A percentile compares a stretch with the other conserved stretches of the same genome.
Evolutionary conservation across 148 eudicot genomes (phyloP).

Genomic region (Selenicereus undatus): DNA sequence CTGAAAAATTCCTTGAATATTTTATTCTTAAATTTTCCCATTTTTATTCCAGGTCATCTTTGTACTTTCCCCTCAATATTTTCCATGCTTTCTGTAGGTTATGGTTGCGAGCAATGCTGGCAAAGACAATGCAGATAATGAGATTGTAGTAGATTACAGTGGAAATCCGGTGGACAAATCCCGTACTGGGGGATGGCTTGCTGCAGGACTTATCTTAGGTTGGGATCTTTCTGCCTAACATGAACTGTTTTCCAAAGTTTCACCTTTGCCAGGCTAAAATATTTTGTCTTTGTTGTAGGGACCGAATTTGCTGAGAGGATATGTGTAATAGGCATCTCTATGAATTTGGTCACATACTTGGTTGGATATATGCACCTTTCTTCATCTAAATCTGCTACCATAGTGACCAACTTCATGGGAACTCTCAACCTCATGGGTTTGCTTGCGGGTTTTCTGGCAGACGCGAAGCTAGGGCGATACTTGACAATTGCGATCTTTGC

Average conservation of each 20-base stretch:
- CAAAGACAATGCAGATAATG: slow-evolving; percentile 36
- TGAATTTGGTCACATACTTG: slow-evolving; percentile 93
- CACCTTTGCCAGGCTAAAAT: background rate
- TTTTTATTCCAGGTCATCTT: background rate
- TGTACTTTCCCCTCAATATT: background rate
- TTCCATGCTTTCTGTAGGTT: slow-evolving; percentile 41
- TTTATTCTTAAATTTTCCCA: background rate
- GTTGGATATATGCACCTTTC: slow-evolving; percentile 78
- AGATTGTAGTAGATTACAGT: slow-evolving; percentile 46
- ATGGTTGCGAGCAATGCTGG: slow-evolving; percentile 34
- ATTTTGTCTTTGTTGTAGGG: slow-evolving; percentile 31
- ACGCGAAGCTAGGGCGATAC: slow-evolving; percentile 91
- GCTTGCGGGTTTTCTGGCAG: slow-evolving; percentile 87
- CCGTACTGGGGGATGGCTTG: slow-evolving; percentile 88
- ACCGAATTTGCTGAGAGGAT: slow-evolving; percentile 91
- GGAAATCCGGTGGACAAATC: slow-evolving; percentile 82
- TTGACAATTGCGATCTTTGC: slow-evolving; percentile 77
- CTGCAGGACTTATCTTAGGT: slow-evolving; percentile 94
- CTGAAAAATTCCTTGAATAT: background rate
- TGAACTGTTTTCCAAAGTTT: background rate
- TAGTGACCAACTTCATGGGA: slow-evolving; percentile 97
- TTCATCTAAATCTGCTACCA: slow-evolving; percentile 80
- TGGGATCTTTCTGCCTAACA: background rate
- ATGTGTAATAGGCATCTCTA: slow-evolving; percentile 85
- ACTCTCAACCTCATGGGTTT: slow-evolving; percentile 86